Base-by-base conservation (phyloP, 495 filamentous ascomycete genomes). In the Apodospora peruviana region DNA sequence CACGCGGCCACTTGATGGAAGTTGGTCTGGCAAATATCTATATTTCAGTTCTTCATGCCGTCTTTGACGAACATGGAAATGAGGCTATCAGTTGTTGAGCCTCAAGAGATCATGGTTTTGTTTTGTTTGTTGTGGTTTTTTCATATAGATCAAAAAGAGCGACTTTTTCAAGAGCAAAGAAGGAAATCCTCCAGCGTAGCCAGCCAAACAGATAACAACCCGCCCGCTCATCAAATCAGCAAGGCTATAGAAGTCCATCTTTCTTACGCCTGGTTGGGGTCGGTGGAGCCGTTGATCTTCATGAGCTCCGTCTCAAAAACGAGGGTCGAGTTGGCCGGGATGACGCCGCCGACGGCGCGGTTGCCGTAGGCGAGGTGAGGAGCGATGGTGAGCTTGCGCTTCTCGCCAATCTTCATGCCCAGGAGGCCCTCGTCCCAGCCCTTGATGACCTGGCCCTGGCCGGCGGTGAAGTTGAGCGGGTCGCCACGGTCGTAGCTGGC, bases 371-470 rank as follows among this genome's bases (percentile, higher is more conserved):
- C 90, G 50, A 82, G 73, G 51, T 81, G 70, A 18, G 88, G 85
- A 17, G 86, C 83, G 51, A 95, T 93, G 29, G 83, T 91, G 59
- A 95, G 69, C 52, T 55, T 60, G 57, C 64, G 77, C 80, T 86
- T 88, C 76, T 95, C 90, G 34, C 90, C 90, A 53, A 91, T 78
- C 64, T 90, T 93, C 90, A 95, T 95, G 58, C 86, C 86, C 45
- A 90, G 59, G 20, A 93, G 73, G 36, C 89, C 88, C 60, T 88
- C 66, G 63, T 95, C 90, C 90, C 90, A 94, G 57, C 71, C 87
- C 71, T 85, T 78, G 58, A 95, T 95, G 39, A 93, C 89, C 55
- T 78, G 71, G 3, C 88, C 86, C 19, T 65, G 56, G 19, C 89
- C 89, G 19, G 91, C 70, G 37, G 65, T 77, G 67, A 95, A 93